Percentiles rank a stretch among this genome's conserved stretches.
Evolutionary conservation across 2,329 filamentous ascomycete genomes (phyloP).

Genomic region (Trichoderma harzianum): DNA sequence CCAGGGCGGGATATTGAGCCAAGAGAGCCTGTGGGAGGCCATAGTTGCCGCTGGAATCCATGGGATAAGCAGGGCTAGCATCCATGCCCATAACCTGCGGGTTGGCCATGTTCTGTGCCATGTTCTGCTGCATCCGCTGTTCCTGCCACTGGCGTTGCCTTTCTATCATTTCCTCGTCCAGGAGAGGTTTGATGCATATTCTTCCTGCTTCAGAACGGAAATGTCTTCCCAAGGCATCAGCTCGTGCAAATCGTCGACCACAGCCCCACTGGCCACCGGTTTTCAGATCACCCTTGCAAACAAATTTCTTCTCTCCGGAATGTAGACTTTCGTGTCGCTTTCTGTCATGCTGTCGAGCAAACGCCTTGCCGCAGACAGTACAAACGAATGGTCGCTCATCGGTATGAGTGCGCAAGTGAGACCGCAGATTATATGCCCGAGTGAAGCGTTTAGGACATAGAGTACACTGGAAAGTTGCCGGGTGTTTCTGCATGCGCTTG

Average conservation of each 20-base stretch:
- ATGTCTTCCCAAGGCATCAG: constrained; percentile 89
- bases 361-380: constrained; percentile 94
- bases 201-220: constrained; percentile 94
- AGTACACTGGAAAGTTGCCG: constrained; percentile 91
- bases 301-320: constrained; percentile 97
- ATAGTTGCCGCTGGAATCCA: constrained; percentile 57
- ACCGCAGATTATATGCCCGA: constrained; percentile 91
- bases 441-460: constrained; percentile 96
- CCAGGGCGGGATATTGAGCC: constrained; percentile 90
- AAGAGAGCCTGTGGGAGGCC: constrained; percentile 81
- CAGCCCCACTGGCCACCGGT: constrained; percentile 86
- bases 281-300: constrained; percentile 89
- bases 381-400: constrained; percentile 97
- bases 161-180: constrained; percentile 89
- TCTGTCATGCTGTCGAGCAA: constrained; percentile 93
- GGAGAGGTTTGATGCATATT: constrained; percentile 93
- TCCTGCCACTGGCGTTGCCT: constrained; percentile 73
- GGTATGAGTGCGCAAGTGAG: constrained; percentile 91
- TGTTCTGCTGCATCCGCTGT: constrained; percentile 64
- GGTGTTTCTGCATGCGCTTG: constrained; percentile 94
- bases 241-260: constrained; percentile 86
- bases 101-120: constrained; percentile 57
- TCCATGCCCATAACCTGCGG: constrained; percentile 58
- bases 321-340: constrained; percentile 96
- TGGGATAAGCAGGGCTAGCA: constrained; percentile 54